phyloP scores from a whole-genome alignment of 805 yeast genomes.

The Nakazawaea wyomingensis region DNA sequence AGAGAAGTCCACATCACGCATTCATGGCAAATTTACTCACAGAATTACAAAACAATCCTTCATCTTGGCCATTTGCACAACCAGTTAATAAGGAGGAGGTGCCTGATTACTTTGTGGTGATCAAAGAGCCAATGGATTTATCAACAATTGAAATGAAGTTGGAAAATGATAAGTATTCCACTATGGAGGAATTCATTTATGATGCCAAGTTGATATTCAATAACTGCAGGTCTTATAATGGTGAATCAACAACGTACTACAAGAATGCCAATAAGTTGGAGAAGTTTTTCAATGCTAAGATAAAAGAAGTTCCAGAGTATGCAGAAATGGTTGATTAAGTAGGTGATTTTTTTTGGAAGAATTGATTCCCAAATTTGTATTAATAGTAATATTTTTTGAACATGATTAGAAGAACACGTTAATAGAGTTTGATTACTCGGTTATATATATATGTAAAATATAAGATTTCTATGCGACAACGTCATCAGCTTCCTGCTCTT shows the following conservation, averaged over 20 bases:
- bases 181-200: conserved; percentile 85
- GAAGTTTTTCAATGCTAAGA: conserved; percentile 75
- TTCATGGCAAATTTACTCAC: conserved; percentile 84
- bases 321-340: conserved; percentile 67
- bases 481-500: conserved; percentile 59
- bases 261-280: conserved; percentile 93
- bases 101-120: conserved; percentile 92
- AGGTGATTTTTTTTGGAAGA: not conserved
- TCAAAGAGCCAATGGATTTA: conserved; percentile 97
- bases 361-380: no score
- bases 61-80: conserved; percentile 95
- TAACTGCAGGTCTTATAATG: conserved; percentile 89
- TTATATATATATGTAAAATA: not conserved
- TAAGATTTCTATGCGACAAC: conserved; percentile 12
- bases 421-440: no score
- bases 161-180: conserved; percentile 86
- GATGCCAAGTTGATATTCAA: conserved; percentile 83
- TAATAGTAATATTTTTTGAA: no score
- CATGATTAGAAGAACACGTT: no score
- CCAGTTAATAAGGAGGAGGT: conserved; percentile 95
- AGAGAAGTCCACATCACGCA: conserved; percentile 90
- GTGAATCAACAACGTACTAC: conserved; percentile 90
- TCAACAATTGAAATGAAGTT: conserved; percentile 92
- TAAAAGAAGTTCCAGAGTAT: conserved; percentile 90
- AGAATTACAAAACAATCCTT: conserved; percentile 90